Evolutionary conservation across 1,284 basidiomycete species (phyloP), one percentile per base, ranked within the genome.

Genomic region (Mycosarcoma maydis): DNA sequence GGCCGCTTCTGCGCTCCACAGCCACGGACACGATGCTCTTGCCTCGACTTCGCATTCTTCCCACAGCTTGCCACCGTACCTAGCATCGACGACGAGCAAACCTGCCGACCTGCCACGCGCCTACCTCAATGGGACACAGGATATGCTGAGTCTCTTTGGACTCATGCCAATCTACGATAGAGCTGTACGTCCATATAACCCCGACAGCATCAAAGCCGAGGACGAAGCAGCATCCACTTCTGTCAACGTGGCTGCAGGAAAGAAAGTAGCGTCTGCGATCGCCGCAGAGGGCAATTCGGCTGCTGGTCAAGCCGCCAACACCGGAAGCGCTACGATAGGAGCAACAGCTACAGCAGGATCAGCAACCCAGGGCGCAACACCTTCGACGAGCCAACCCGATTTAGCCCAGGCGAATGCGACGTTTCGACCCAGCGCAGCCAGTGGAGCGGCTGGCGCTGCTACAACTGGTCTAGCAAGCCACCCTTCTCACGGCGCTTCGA

Each of bases 81-180:
- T 72, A 14, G 58, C 62, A 19, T 57, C 58, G 11, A 53, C 34
- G 27, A 72, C 64, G 16, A 51, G 40, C 41, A 60, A 60, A 19
- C 69, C 69, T 1, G 48, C 51, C 16, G 32, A 59, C 3, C 26
- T 67, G 29, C 62, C 69, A 4, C 27, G 45, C 3, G 62, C 62
- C 0, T 58, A 74, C 24, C 58, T 77, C 22, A 73, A 77, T 32
- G 75, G 72, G 8, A 75, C 75, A 3, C 72, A 77, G 38, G 75
- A 77, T 27, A 71, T 75, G 67, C 45, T 77, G 8, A 36, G 43
- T 9, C 49, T 75, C 8, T 77, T 77, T 26, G 67, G 56, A 0
- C 60, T 77, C 29, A 70, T 71, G 58, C 73, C 75, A 11, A 60
- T 77, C 45, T 77, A 77, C 58, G 73, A 75, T 22, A 47, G 68